These are phyloP conservation scores for Pythium biforme DNA, from an alignment of 352 stramenopile genomes.

Conservation along the genomic window DNA sequence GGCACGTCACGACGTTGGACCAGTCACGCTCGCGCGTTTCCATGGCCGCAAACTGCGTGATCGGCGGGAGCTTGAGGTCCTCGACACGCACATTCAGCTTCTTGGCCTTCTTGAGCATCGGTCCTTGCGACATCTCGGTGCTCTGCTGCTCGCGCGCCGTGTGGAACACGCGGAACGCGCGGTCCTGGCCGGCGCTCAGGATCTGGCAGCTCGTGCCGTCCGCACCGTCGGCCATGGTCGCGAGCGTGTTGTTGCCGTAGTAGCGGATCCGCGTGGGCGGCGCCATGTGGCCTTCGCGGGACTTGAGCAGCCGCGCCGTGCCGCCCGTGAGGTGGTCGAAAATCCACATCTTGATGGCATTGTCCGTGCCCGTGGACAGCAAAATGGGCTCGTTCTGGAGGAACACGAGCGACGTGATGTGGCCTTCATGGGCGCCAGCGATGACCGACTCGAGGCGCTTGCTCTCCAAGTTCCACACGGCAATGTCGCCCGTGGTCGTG, in stretches of 20 bases:
- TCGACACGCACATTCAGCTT: conserved; percentile 82
- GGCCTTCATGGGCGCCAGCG: conserved; percentile 68
- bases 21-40: conserved; percentile 90
- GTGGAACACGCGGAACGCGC: conserved; percentile 91
- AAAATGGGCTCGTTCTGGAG: conserved; percentile 87
- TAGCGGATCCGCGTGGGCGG: conserved; percentile 87
- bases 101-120: conserved; percentile 90
- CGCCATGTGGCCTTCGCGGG: conserved; percentile 79
- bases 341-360: conserved; percentile 93
- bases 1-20: conserved; percentile 95
- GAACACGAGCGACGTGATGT: conserved; percentile 76
- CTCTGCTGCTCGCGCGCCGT: conserved; percentile 89
- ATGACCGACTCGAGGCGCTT: conserved; percentile 86
- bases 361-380: conserved; percentile 86
- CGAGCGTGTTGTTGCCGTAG: conserved; percentile 89
- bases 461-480: conserved; percentile 90
- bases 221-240: conserved; percentile 78
- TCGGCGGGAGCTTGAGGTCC: conserved; percentile 90
- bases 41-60: conserved; percentile 90
- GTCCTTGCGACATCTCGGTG: conserved; percentile 87
- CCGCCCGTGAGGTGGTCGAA: conserved; percentile 88
- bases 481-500: conserved; percentile 77
- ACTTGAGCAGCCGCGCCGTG: conserved; percentile 87
- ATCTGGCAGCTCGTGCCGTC: conserved; percentile 89
- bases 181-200: conserved; percentile 87